These are phyloP conservation scores for Agrostemma githago DNA, from an alignment of 148 eudicot species.

Conservation along the genomic window DNA sequence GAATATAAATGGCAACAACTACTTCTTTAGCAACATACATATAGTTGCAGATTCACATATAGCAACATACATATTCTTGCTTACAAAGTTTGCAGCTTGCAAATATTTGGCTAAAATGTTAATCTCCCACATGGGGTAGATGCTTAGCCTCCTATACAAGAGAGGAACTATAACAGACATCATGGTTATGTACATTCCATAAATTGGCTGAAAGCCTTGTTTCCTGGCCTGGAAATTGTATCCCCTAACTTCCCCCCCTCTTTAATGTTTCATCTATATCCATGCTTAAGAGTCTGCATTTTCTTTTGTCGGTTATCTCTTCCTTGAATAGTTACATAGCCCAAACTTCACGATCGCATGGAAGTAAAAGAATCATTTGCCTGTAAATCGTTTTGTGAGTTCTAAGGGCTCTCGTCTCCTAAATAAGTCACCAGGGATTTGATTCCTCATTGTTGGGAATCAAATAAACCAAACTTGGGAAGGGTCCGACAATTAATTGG, in stretches of 20 bases:
- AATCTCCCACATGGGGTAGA: neutral
- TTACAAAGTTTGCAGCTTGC: slow-evolving; percentile 83
- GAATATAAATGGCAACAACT: neutral
- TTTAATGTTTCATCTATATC: slow-evolving; percentile 97
- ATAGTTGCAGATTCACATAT: neutral
- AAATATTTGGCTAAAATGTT: slow-evolving; percentile 17
- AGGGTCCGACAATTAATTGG: neutral
- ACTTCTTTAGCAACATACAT: neutral
- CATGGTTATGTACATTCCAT: slow-evolving; percentile 37
- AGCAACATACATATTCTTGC: slow-evolving; percentile 36
- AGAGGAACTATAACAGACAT: neutral
- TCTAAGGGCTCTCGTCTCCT: slow-evolving; percentile 36
- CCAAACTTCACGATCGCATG: slow-evolving; percentile 52
- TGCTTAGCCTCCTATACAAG: neutral
- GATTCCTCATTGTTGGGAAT: slow-evolving; percentile 43
- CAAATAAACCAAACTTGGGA: slow-evolving; percentile 63
- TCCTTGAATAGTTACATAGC: slow-evolving; percentile 95
- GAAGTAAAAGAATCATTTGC: slow-evolving; percentile 20
- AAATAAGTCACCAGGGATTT: too few species aligned
- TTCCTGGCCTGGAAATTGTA: slow-evolving; percentile 44
- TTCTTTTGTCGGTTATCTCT: slow-evolving; percentile 88
- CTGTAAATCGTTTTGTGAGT: slow-evolving; percentile 97
- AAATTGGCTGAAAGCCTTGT: slow-evolving; percentile 81
- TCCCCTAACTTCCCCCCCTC: slow-evolving; percentile 68
- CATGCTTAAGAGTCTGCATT: slow-evolving; percentile 80